Conservation (phyloP, 176 grass and related monocot species). For the Chloris gayana region DNA sequence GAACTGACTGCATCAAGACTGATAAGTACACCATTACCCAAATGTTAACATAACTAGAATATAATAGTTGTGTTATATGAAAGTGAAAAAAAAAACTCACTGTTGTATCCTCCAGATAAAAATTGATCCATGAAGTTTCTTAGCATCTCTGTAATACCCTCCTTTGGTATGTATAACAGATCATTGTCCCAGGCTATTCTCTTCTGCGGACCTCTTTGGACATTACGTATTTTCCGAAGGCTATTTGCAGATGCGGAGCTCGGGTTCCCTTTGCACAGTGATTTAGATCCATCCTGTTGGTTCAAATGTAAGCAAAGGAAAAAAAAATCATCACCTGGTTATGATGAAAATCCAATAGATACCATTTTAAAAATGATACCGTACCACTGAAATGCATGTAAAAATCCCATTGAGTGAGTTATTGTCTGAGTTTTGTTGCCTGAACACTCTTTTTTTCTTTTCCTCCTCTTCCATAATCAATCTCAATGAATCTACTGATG, state of each 20-base stretch:
- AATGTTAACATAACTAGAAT: conserved; percentile 25
- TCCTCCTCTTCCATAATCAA: conserved; percentile 72
- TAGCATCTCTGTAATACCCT: conserved; percentile 62
- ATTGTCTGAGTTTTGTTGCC: conserved; percentile 46
- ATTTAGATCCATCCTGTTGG: conserved; percentile 87
- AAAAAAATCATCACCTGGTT: conserved; percentile 25
- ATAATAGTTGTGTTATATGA: conserved; percentile 26
- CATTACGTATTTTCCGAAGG: conserved; percentile 66
- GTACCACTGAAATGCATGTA: conserved; percentile 65
- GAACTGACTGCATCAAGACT: conserved; percentile 96
- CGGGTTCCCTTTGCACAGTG: conserved; percentile 80
- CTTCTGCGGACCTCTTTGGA: conserved; percentile 82
- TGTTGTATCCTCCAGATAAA: conserved; percentile 93
- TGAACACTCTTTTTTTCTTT: conserved; percentile 50
- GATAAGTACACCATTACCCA: conserved; percentile 47
- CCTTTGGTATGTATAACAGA: conserved; percentile 58
- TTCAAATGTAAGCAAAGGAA: conserved; percentile 37
- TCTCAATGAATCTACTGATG: conserved; percentile 66
- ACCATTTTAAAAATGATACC: conserved; percentile 14
- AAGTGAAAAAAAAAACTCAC: conserved; percentile 42
- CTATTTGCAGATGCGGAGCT: conserved; percentile 58
- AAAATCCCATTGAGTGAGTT: conserved; percentile 69
- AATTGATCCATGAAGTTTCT: conserved; percentile 81
- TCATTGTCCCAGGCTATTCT: conserved; percentile 87
- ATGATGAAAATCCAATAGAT: conserved; percentile 18